Base-by-base conservation (phyloP, 2,329 filamentous ascomycete species). In the Ceratocystis diversiconidia region DNA sequence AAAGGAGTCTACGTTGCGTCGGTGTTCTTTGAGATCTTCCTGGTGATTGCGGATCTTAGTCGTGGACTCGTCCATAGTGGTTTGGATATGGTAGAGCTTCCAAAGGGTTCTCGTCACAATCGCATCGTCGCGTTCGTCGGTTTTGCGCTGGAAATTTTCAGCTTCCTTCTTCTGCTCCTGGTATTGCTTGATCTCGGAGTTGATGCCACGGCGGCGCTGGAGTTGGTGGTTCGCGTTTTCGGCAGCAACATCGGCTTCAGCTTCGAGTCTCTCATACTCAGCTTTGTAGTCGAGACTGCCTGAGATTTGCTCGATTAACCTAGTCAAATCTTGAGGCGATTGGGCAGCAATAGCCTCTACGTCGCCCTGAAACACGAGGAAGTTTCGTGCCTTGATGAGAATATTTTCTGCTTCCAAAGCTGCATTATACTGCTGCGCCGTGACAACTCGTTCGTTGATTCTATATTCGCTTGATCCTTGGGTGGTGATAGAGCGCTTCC, bases 361-460 rank as follows among this genome's bases (percentile, higher is more conserved):
- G 73, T 99, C 94, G 70, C 94, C 95, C 75, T 99, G 94, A 74
- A 99, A 99, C 44, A 99, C 94, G 4, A 99, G 82, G 74, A 99
- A 99, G 73, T 99, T 99, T 70, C 94, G 85, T 43, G 94, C 94
- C 75, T 96, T 97, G 79, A 99, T 97, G 68, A 99, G 79, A 70
- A 99, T 99, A 72, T 96, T 96, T 74, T 99, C 92, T 22, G 85
- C 80, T 75, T 99, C 94, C 15, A 99, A 81, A 2, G 90, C 86
- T 67, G 92, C 88, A 73, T 97, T 97, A 79, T 99, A 99, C 73
- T 94, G 87, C 72, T 90, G 89, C 1, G 92, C 91, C 2, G 86
- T 90, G 61, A 99, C 94, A 46, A 88, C 79, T 62, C 88, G 87
- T 70, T 95, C 91, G 77, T 99, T 97, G 80, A 99, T 96, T 68